Evolutionary conservation across 495 filamentous ascomycete species (phyloP).

Genomic region (Hypoxylon fuscum): DNA sequence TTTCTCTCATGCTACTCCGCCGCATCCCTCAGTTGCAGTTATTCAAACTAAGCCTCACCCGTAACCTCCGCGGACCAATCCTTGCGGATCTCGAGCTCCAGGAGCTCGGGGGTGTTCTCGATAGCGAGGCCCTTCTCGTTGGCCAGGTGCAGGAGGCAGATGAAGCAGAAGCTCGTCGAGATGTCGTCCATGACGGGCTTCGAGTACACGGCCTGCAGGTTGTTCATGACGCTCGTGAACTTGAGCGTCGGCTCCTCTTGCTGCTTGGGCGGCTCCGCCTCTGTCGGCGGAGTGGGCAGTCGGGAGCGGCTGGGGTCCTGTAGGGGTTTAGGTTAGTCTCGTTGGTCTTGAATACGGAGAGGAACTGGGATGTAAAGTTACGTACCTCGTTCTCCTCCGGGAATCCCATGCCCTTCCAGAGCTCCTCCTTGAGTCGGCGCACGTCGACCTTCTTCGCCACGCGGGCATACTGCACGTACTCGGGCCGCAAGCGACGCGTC

Average conservation of each 20-base stretch:
- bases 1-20: no score
- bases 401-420: conserved; percentile 89
- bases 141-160: conserved; percentile 92
- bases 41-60: no score
- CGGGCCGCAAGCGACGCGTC: conserved; percentile 79
- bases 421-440: conserved; percentile 88
- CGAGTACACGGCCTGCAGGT: conserved; percentile 84
- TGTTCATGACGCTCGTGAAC: conserved; percentile 92
- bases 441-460: conserved; percentile 99
- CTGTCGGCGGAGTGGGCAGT: conserved; percentile 44
- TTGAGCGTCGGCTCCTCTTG: conserved; percentile 63
- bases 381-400: conserved; percentile 56
- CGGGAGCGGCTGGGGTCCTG: conserved; percentile 43
- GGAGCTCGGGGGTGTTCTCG: conserved; percentile 63
- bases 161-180: conserved; percentile 96
- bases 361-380: no score
- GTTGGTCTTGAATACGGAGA: neutral
- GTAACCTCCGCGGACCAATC: conserved; percentile 65
- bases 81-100: conserved; percentile 65
- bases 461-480: conserved; percentile 96
- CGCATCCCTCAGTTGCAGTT: no score
- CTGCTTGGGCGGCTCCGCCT: conserved; percentile 29
- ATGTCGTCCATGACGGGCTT: conserved; percentile 88
- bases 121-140: conserved; percentile 94
- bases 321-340: conserved; percentile 3